Conservation (phyloP, 352 stramenopile species). For the Globisporangium irregulare region DNA sequence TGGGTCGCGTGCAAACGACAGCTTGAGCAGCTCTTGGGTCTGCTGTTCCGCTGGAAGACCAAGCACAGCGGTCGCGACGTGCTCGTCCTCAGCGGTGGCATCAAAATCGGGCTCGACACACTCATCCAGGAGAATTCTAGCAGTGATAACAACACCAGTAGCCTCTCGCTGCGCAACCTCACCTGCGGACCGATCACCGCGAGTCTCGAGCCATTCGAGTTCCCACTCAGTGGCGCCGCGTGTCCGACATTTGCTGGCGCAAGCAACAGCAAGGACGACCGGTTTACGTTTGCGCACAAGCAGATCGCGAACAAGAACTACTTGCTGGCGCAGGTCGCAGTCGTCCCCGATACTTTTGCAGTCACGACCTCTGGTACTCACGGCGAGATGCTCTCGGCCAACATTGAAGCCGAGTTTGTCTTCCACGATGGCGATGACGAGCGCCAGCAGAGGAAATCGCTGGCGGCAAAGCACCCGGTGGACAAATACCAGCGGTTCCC, state of each 20-base stretch:
- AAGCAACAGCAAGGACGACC: conserved; percentile 33
- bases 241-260: conserved; percentile 44
- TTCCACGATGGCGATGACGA: conserved; percentile 28
- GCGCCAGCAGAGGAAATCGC: neutral
- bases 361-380: conserved; percentile 1
- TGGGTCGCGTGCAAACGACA: conserved; percentile 68
- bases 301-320: conserved; percentile 59
- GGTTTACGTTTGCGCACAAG: conserved; percentile 54
- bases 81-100: conserved; percentile 64
- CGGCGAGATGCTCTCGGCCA: conserved; percentile 21
- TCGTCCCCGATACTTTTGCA: conserved; percentile 22
- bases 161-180: conserved; percentile 50
- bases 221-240: conserved; percentile 41
- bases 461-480: conserved; percentile 33
- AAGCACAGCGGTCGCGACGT: conserved; percentile 67
- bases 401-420: conserved; percentile 47
- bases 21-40: conserved; percentile 60
- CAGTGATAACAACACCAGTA: conserved; percentile 16
- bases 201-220: conserved; percentile 46
- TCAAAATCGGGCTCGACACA: conserved; percentile 62
- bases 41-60: conserved; percentile 77
- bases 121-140: conserved; percentile 38
- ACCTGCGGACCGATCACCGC: conserved; percentile 64
- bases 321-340: conserved; percentile 32
- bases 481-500: conserved; percentile 41